Evolutionary conservation across 1,139 yeast species (phyloP).

Genomic region (Meyerozyma carpophila): DNA sequence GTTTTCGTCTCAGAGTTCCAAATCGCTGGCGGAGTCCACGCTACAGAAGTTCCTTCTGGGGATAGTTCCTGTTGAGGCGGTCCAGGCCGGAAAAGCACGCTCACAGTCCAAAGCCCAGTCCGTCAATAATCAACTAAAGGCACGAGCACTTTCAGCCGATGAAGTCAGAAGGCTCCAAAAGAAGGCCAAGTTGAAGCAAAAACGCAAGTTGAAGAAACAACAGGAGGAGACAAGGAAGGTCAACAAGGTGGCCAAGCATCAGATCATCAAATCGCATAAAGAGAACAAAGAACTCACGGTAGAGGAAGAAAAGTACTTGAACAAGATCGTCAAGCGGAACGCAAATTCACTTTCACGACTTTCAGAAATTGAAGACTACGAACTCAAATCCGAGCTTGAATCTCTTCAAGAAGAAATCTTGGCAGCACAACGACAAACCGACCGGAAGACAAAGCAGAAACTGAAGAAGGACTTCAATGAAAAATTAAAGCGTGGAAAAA

Average conservation of each 20-base stretch:
- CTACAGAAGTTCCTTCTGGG: slow-evolving; percentile 37
- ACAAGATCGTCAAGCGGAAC: slow-evolving; percentile 46
- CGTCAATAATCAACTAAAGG: slow-evolving; percentile 10
- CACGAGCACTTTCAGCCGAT: slow-evolving; percentile 20
- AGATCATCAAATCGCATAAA: slow-evolving; percentile 42
- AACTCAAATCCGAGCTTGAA: slow-evolving; percentile 38
- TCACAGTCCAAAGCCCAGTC: slow-evolving; percentile 17
- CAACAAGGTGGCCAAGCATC: slow-evolving; percentile 46
- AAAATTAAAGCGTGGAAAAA: slow-evolving; percentile 38
- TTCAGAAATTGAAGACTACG: slow-evolving; percentile 42
- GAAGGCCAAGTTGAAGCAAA: slow-evolving; percentile 32
- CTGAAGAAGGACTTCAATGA: slow-evolving; percentile 32
- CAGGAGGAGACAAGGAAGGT: slow-evolving; percentile 34
- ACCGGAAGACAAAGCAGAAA: slow-evolving; percentile 10
- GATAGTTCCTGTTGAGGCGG: slow-evolving; percentile 32
- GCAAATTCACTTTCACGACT: slow-evolving; percentile 37
- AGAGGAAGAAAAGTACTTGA: slow-evolving; percentile 45
- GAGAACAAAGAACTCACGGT: slow-evolving; percentile 25
- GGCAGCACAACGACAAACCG: slow-evolving; percentile 12
- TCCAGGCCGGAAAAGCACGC: slow-evolving; percentile 4
- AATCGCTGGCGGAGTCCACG: slow-evolving; percentile 31
- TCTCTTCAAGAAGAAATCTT: slow-evolving; percentile 38
- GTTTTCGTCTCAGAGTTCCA: slow-evolving; percentile 26
- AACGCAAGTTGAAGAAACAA: slow-evolving; percentile 27
- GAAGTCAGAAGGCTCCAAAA: slow-evolving; percentile 29